phyloP scores from a whole-genome alignment of 129 eudicot species.

The Tagetes erecta region DNA sequence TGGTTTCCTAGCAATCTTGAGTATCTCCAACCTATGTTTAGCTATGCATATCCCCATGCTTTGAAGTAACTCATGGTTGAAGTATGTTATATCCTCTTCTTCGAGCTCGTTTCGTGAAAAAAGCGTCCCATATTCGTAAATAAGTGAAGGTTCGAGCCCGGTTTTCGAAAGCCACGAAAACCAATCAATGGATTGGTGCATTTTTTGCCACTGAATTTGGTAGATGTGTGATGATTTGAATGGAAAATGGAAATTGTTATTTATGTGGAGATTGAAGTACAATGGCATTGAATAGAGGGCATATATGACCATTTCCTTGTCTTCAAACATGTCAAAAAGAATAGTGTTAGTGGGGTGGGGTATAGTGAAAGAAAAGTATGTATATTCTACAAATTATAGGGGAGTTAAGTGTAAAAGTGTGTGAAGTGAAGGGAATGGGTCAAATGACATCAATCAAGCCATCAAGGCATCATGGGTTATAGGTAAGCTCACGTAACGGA shows the following conservation, averaged over 20 bases:
- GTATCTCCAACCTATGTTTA: conserved; percentile 87
- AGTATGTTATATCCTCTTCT: conserved; percentile 69
- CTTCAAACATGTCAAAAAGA: not conserved
- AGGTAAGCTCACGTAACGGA: no score
- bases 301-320: conserved; percentile 27
- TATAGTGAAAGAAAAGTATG: not conserved
- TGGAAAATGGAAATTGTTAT: conserved; percentile 23
- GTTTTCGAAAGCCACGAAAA: conserved; percentile 85
- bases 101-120: conserved; percentile 79
- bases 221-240: conserved; percentile 17
- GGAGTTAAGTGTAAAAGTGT: not conserved
- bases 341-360: not conserved
- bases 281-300: conserved; percentile 8
- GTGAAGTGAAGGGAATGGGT: no score
- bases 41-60: conserved; percentile 93
- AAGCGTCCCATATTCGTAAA: conserved; percentile 65
- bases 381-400: not conserved
- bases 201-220: conserved; percentile 23
- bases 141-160: conserved; percentile 69
- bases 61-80: conserved; percentile 88
- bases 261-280: conserved; percentile 10
- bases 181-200: conserved; percentile 71
- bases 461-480: no score
- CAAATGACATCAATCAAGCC: no score
- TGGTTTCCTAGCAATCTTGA: conserved; percentile 63